Evolutionary conservation across 2,329 filamentous ascomycete genomes (phyloP), one percentile per base, ranked within the genome.

Genomic region (Verticillium nubilum): DNA sequence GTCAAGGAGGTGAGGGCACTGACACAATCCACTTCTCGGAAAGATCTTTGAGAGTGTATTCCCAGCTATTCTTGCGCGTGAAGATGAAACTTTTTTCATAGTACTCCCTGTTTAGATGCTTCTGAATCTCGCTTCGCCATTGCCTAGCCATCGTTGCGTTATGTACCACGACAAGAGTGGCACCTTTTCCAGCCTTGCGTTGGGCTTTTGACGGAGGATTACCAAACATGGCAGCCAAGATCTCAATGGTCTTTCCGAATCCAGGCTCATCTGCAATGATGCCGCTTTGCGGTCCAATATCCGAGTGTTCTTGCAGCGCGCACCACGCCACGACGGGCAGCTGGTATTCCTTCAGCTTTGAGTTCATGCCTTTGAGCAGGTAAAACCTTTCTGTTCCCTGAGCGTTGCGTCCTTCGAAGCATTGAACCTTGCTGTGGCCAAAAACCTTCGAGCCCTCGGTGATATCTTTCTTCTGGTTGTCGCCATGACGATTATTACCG

Each of bases 261-360:
- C 86, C 86, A 84, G 88, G 87, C 27, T 80, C 80, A 65, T 89
- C 85, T 0, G 81, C 83, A 0, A 88, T 64, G 1, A 89, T 74
- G 0, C 86, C 86, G 2, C 86, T 86, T 58, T 65, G 42, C 12
- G 42, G 42, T 23, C 42, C 42, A 50, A 50, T 50, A 3, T 50
- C 42, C 4, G 42, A 50, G 42, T 50, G 42, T 23, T 50, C 42
- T 10, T 50, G 42, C 10, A 50, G n/a, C 4, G 12, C 42, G 7
- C 42, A 50, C 42, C 42, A 50, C 3, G 42, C n/a, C 42, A 23
- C 42, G 42, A 50, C n/a, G 2, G 42, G 42, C 6, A 50, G 9
- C 19, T 50, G 42, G 5, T 50, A 50, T 12, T 50, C 42, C 42
- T 50, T 50, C 7, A 50, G 19, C 42, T 12, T 50, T n/a, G 7